Percentiles rank a stretch among this genome's conserved stretches.
Evolutionary conservation across 1,139 yeast species (phyloP).

Genomic region (Lodderomyces oxycetoniae): DNA sequence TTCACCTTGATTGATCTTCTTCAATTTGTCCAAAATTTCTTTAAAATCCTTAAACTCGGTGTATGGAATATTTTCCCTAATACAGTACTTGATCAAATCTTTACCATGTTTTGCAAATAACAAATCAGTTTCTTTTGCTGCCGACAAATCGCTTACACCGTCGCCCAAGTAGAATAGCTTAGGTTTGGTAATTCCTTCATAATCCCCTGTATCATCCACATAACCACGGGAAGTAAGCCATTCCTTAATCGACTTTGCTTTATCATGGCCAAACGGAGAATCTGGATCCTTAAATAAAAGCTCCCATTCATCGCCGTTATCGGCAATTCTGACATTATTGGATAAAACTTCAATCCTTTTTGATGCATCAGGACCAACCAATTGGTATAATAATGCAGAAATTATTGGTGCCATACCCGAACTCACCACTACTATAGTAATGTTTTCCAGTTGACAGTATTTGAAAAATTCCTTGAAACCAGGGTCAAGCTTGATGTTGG

Average conservation of each 20-base stretch:
- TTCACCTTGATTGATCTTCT: constrained; percentile 25
- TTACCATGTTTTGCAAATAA: constrained; percentile 90
- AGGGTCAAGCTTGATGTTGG: constrained; percentile 74
- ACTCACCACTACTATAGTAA: constrained; percentile 78
- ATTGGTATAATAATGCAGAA: constrained; percentile 62
- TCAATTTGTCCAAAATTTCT: constrained; percentile 61
- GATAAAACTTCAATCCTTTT: constrained; percentile 74
- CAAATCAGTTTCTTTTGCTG: constrained; percentile 91
- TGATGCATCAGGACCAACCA: constrained; percentile 75
- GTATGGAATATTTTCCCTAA: constrained; percentile 75
- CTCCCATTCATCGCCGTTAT: constrained; percentile 56
- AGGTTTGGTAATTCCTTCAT: constrained; percentile 31
- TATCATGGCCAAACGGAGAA: constrained; percentile 90
- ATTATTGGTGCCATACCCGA: constrained; percentile 94
- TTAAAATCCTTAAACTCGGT: constrained; percentile 72
- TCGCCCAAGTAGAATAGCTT: constrained; percentile 89
- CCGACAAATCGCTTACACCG: constrained; percentile 92
- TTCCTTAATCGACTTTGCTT: constrained; percentile 74
- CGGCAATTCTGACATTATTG: constrained; percentile 60
- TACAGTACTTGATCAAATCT: constrained; percentile 82
- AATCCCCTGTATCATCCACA: constrained; percentile 11
- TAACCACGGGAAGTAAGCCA: constrained; percentile 46
- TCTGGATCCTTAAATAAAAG: constrained; percentile 78
- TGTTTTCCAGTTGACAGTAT: constrained; percentile 67
- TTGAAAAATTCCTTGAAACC: constrained; percentile 79